These are phyloP conservation scores for Lantana camara DNA, from an alignment of 257 asterid species.

Conservation along the genomic window DNA sequence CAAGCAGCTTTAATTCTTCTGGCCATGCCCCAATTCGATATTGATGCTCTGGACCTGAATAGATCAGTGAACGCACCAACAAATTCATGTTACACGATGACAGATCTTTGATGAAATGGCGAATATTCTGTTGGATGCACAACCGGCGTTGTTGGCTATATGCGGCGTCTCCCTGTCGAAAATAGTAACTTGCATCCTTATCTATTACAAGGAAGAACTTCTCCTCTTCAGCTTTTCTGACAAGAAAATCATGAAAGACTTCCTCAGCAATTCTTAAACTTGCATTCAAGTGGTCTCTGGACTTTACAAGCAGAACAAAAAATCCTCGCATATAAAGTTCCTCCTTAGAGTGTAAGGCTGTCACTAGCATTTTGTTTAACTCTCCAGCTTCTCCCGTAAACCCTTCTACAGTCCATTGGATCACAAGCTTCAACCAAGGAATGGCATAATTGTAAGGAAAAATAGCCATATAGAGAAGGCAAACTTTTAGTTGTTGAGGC, in stretches of 20 bases:
- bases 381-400: neutral
- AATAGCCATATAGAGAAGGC: neutral
- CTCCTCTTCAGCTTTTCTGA: constrained; percentile 6
- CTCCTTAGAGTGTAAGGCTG: no score
- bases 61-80: constrained; percentile 16
- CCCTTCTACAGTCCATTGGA: constrained; percentile 23
- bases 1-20: constrained; percentile 4
- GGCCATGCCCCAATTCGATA: neutral
- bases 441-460: neutral
- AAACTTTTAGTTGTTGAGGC: neutral
- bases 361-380: no score
- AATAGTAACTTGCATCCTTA: neutral
- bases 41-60: neutral
- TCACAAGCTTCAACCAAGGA: constrained; percentile 15
- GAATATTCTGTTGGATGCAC: neutral
- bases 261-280: neutral
- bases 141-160: constrained; percentile 1
- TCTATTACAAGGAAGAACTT: constrained; percentile 16
- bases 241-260: neutral
- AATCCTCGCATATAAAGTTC: no score
- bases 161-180: neutral
- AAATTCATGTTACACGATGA: neutral
- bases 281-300: neutral
- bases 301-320: neutral
- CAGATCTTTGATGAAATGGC: neutral